A percentile compares a stretch with the other conserved stretches of the same genome.
phyloP scores from a whole-genome alignment of 129 eudicot species.

The Pittosporum tobira region DNA sequence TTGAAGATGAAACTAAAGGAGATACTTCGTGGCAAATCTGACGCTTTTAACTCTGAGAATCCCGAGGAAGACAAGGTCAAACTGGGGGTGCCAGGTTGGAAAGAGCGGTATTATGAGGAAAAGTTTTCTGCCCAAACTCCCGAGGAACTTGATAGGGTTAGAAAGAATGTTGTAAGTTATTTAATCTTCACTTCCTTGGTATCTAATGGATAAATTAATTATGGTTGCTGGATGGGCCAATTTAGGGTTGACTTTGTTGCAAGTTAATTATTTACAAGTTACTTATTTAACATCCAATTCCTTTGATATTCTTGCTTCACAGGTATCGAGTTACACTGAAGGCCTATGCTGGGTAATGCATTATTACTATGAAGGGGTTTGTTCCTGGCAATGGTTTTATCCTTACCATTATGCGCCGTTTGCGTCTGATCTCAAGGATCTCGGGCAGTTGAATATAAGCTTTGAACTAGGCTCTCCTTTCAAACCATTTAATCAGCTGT shows the following conservation, averaged over 20 bases:
- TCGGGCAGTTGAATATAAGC: slow-evolving; percentile 22
- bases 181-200: slow-evolving; percentile 11
- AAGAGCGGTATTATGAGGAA: slow-evolving; percentile 55
- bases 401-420: slow-evolving; percentile 46
- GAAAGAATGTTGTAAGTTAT: slow-evolving; percentile 51
- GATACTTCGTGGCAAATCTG: slow-evolving; percentile 76
- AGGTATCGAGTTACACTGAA: slow-evolving; percentile 83
- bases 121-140: slow-evolving; percentile 40
- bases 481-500: slow-evolving; percentile 38
- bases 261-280: neutral
- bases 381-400: slow-evolving; percentile 92
- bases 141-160: slow-evolving; percentile 37
- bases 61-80: slow-evolving; percentile 85
- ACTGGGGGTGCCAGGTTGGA: slow-evolving; percentile 61
- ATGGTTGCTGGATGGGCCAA: neutral
- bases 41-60: slow-evolving; percentile 60
- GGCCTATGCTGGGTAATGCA: slow-evolving; percentile 99
- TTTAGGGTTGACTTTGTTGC: neutral
- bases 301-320: slow-evolving; percentile 10
- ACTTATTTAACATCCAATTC: too few species aligned
- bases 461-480: slow-evolving; percentile 35
- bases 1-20: slow-evolving; percentile 75
- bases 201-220: neutral
- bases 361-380: slow-evolving; percentile 97
- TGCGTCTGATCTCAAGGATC: slow-evolving; percentile 41